phyloP scores from a whole-genome alignment of 1,284 basidiomycete species.

The Trametes versicolor region DNA sequence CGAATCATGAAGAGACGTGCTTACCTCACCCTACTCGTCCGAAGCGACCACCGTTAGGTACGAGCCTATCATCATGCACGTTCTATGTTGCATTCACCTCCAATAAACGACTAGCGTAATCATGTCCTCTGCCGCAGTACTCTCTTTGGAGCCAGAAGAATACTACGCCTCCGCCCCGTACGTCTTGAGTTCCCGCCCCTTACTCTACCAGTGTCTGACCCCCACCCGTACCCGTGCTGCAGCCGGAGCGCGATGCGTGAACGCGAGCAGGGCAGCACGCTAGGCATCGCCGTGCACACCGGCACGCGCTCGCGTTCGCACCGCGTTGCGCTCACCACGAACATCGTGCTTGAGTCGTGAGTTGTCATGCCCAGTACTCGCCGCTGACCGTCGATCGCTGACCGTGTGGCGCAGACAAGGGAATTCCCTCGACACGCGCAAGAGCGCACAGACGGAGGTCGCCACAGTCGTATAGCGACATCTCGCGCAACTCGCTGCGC shows the following conservation, averaged over 20 bases:
- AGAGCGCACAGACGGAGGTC: slow-evolving; percentile 3
- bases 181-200: neutral
- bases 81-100: neutral
- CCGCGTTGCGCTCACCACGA: slow-evolving; percentile 26
- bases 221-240: neutral
- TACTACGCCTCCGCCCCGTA: neutral
- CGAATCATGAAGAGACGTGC: too few relatives aligned
- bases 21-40: neutral
- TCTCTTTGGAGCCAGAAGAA: slow-evolving; percentile 24
- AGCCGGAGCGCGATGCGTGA: neutral
- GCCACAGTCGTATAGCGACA: slow-evolving; percentile 1
- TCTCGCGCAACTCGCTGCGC: neutral
- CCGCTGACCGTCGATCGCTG: neutral
- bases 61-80: neutral
- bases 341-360: slow-evolving; percentile 27
- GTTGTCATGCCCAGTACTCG: neutral
- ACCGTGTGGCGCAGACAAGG: slow-evolving; percentile 7
- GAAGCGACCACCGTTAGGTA: slow-evolving; percentile 28
- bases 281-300: slow-evolving; percentile 5
- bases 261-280: neutral
- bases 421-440: slow-evolving; percentile 4
- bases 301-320: slow-evolving; percentile 14
- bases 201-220: neutral
- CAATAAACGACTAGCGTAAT: slow-evolving; percentile 19
- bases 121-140: slow-evolving; percentile 30